Evolutionary conservation across 495 filamentous ascomycete species (phyloP).

Genomic region (Hyaloscypha variabilis): DNA sequence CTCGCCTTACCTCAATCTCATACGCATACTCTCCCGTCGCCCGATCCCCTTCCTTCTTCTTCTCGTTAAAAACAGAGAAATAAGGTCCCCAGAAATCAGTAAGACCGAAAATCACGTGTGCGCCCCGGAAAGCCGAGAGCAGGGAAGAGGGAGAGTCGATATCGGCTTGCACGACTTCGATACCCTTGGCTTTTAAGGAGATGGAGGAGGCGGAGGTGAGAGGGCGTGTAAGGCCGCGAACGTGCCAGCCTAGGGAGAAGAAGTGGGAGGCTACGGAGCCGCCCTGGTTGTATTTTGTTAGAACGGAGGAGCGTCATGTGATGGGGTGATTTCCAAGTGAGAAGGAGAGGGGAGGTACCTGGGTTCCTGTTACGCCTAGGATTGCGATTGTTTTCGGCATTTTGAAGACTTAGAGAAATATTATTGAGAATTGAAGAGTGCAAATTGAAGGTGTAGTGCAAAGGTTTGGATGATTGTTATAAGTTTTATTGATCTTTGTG

Average conservation of each 20-base stretch:
- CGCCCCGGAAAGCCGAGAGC: conserved; percentile 46
- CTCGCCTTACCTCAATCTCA: conserved; percentile 12
- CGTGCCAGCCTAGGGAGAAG: conserved; percentile 40
- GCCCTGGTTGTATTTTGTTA: conserved; percentile 36
- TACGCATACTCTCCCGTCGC: conserved; percentile 21
- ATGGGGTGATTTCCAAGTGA: not conserved
- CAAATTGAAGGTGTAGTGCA: no score
- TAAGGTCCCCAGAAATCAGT: conserved; percentile 54
- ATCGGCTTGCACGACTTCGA: conserved; percentile 51
- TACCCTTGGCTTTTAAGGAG: conserved; percentile 43
- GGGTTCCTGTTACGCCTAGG: conserved; percentile 26
- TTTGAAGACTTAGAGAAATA: no score
- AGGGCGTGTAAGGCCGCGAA: conserved; percentile 49
- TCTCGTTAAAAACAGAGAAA: conserved; percentile 26
- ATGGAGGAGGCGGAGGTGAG: conserved; percentile 39
- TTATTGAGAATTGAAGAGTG: no score
- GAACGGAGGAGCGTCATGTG: not conserved
- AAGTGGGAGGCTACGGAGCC: conserved; percentile 47
- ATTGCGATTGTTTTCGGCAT: conserved; percentile 26
- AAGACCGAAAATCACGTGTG: conserved; percentile 54
- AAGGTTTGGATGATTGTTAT: no score
- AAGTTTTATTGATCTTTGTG: no score
- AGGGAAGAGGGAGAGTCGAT: conserved; percentile 46
- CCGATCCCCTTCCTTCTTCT: conserved; percentile 20
- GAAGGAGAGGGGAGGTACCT: conserved; percentile 16